Conservation (phyloP, 805 yeast genomes). For the Saccharomycopsis sp. region DNA sequence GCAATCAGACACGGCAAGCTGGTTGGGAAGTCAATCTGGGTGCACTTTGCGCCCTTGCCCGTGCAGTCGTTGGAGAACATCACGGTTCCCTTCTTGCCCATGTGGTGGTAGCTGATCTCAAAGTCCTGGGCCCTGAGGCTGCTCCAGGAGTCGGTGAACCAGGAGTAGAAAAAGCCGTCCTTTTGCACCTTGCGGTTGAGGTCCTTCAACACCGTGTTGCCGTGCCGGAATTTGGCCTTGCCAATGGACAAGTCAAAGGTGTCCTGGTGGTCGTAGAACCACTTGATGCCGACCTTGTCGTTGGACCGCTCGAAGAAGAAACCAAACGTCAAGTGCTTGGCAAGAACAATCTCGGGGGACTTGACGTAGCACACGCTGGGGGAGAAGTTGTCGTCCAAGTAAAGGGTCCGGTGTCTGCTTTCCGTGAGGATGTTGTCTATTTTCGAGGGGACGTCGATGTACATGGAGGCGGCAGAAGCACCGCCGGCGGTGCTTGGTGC, state of each 20-base stretch:
- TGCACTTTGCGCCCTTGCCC: conserved; percentile 14
- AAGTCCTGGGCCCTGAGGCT: conserved; percentile 6
- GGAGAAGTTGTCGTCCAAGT: no score
- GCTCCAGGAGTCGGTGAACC: conserved; percentile 10
- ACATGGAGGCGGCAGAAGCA: background rate
- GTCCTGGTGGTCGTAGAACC: conserved; percentile 11
- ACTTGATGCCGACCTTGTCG: conserved; percentile 13
- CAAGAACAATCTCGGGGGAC: conserved; percentile 4
- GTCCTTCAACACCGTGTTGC: conserved; percentile 6
- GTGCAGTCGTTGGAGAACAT: conserved; percentile 14
- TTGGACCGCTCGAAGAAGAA: conserved; percentile 7
- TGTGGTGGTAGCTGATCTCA: conserved; percentile 9
- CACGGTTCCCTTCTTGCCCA: conserved; percentile 4
- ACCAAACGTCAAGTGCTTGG: conserved; percentile 9
- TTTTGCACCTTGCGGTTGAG: background rate
- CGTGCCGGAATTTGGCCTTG: conserved; percentile 15
- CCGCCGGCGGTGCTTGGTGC: no score
- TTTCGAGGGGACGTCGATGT: no score
- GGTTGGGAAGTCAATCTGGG: conserved; percentile 9
- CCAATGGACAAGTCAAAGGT: conserved; percentile 2
- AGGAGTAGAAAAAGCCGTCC: conserved; percentile 17
- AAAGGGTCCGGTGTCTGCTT: background rate
- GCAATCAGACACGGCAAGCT: background rate
- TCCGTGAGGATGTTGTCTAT: background rate
- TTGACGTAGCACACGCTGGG: conserved; percentile 9